Evolutionary conservation across 2,329 filamentous ascomycete species (phyloP).

Genomic region (Ascochyta lentis): DNA sequence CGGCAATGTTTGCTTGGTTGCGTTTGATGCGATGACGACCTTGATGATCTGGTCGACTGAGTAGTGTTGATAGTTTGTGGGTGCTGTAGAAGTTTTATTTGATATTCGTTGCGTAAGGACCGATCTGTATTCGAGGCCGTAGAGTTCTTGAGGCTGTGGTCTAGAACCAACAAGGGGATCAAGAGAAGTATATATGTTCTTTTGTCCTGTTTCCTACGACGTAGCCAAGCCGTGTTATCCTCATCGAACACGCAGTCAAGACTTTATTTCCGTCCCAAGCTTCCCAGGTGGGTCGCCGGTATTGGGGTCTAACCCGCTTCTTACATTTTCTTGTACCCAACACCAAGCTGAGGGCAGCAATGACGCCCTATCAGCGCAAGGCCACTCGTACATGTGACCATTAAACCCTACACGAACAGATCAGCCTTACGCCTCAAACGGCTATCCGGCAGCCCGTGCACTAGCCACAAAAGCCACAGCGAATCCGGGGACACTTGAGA

Average conservation of each 20-base stretch:
- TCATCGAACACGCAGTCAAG: slow-evolving; percentile 7
- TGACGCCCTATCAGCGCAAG: slow-evolving; percentile 19
- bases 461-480: slow-evolving; percentile 37
- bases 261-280: slow-evolving; percentile 13
- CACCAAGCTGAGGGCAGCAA: slow-evolving; percentile 13
- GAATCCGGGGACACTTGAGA: slow-evolving; percentile 25
- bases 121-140: not conserved
- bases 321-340: slow-evolving; percentile 8
- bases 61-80: slow-evolving; percentile 5
- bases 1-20: slow-evolving; percentile 22
- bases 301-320: slow-evolving; percentile 20
- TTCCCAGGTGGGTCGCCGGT: slow-evolving; percentile 4
- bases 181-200: slow-evolving; percentile 13
- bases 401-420: slow-evolving; percentile 16
- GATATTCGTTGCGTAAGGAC: not conserved
- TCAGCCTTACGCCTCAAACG: slow-evolving; percentile 33
- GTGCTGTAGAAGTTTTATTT: not conserved
- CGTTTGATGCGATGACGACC: slow-evolving; percentile 1
- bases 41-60: slow-evolving; percentile 1
- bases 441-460: slow-evolving; percentile 32
- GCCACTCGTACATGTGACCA: slow-evolving; percentile 24
- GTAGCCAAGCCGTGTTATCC: slow-evolving; percentile 13
- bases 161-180: not conserved
- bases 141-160: slow-evolving; percentile 3
- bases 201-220: not conserved